These are phyloP conservation scores for Penicillium antarcticum DNA, from an alignment of 495 filamentous ascomycete species.

Conservation along the genomic window DNA sequence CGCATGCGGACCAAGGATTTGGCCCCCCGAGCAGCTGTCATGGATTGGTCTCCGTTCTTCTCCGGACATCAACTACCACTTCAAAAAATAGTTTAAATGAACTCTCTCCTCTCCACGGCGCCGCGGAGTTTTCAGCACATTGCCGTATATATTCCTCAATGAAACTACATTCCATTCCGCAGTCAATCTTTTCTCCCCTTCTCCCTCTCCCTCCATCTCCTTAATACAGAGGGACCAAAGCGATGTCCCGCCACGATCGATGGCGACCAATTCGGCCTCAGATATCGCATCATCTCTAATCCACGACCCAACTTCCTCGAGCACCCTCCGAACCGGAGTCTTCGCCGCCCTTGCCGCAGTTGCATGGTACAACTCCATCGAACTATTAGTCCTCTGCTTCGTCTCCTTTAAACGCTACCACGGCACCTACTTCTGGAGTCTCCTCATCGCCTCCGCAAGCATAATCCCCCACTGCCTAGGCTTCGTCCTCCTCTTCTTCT, in stretches of 20 bases:
- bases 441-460: constrained; percentile 38
- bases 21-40: neutral
- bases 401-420: constrained; percentile 44
- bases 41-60: neutral
- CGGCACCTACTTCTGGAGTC: constrained; percentile 50
- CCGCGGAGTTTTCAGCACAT: no score
- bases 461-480: constrained; percentile 42
- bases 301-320: neutral
- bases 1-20: no score
- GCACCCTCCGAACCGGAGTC: constrained; percentile 13
- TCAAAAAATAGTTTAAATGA: no score
- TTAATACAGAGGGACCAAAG: neutral
- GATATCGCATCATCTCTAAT: constrained; percentile 8
- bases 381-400: constrained; percentile 45
- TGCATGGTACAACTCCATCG: constrained; percentile 48
- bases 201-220: neutral
- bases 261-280: constrained; percentile 10
- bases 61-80: neutral
- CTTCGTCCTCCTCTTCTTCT: constrained; percentile 44
- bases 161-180: no score
- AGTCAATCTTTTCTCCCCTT: neutral
- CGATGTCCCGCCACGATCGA: constrained; percentile 4
- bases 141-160: no score
- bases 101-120: no score
- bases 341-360: constrained; percentile 36